Conservation (phyloP, 169 alveolate species). For the Plasmodium berghei region DNA sequence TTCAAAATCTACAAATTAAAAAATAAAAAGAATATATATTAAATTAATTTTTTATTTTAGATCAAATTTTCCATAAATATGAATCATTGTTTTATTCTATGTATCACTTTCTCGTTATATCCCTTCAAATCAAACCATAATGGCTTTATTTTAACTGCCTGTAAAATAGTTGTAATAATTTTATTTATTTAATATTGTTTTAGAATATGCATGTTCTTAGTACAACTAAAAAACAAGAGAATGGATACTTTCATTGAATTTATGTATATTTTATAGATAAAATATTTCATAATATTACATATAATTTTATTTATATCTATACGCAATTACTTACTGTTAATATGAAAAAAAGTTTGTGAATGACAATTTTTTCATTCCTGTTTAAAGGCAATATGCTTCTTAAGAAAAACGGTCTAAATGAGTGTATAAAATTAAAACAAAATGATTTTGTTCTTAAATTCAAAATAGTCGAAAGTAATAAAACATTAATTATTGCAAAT, state of each 20-base stretch:
- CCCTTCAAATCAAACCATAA: constrained; percentile 65
- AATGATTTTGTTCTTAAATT: constrained; percentile 64
- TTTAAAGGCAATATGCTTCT: constrained; percentile 40
- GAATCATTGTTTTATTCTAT: neutral
- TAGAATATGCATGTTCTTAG: neutral
- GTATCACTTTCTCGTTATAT: constrained; percentile 40
- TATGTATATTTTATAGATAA: neutral
- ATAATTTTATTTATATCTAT: neutral
- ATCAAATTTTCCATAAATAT: neutral
- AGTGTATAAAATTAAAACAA: constrained; percentile 62
- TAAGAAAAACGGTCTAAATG: constrained; percentile 64
- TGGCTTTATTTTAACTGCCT: constrained; percentile 73
- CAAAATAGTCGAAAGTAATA: constrained; percentile 47
- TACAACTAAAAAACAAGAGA: too few species aligned
- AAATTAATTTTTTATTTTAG: neutral
- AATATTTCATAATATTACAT: neutral
- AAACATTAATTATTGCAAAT: constrained; percentile 61
- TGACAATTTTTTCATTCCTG: constrained; percentile 40
- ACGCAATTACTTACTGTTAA: constrained; percentile 12
- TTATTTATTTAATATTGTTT: neutral
- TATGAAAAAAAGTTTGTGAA: constrained; percentile 56
- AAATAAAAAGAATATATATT: neutral
- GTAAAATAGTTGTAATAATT: neutral
- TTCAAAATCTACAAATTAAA: constrained; percentile 40
- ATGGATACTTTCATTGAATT: neutral